Base-by-base conservation (phyloP, 805 yeast species). In the Kodamaea restingae region DNA sequence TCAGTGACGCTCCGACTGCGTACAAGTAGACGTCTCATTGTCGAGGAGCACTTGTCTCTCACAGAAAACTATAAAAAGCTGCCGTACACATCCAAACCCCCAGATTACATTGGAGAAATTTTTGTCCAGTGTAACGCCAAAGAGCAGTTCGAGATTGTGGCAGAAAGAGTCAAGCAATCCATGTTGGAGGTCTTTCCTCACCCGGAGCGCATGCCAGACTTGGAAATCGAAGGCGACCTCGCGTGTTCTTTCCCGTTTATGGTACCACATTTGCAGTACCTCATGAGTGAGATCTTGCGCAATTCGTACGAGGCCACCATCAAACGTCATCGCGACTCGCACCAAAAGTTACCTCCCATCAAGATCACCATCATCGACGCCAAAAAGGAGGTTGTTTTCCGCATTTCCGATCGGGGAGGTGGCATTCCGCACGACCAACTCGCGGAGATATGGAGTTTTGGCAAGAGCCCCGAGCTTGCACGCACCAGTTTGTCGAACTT, bases 371-470 rank as follows among this genome's bases (percentile, higher is more conserved):
- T 91, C 7, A 71, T 85, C 2, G 75, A 81, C 45, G 76, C 85
- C 14, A 70, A 76, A 9, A 81, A 79, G 27, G 77, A 80, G 34
- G 80, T 87, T 18, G 67, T 81, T 3, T 83, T 91, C 56, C 72
- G 95, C 38, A 78, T 91, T 36, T 80, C 91, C 4, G 98, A 91
- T 60, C 81, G 76, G 48, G 97, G 96, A 3, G 97, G 97, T 20
- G 98, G 98, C 1, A 66, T 91, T 35, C 69, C 75, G 8, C 71
- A 73, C 32, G 75, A 74, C 15, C 72, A 78, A 24, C 67, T 84
- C 25, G 68, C 71, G 11, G 75, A 80, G 31, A 70, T 88, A 7
- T 91, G 96, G 95, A 84, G 95, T 0, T 91, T 93, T 63, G 90
- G 90, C 3, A 84, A 84, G 56, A 70, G 73, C 17, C 80, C 85